These are phyloP conservation scores for Rhodotorula graminis DNA, from an alignment of 768 basidiomycete genomes.

Conservation along the genomic window DNA sequence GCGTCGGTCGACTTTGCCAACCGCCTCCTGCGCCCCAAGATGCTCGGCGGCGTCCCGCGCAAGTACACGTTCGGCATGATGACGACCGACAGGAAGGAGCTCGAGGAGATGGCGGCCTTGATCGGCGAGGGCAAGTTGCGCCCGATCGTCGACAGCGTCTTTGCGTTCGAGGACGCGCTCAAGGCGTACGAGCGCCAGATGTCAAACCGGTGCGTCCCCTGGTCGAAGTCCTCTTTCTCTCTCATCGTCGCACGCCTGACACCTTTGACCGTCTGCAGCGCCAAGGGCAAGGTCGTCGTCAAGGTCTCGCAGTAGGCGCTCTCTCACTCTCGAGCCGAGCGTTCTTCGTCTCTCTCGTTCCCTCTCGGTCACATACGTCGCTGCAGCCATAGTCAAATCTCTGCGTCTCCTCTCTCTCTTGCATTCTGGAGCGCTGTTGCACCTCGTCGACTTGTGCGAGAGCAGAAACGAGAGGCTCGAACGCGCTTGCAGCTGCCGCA, in stretches of 20 bases:
- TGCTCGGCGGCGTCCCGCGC: constrained; percentile 54
- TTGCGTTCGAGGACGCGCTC: constrained; percentile 56
- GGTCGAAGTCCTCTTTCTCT: background rate
- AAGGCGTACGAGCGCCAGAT: constrained; percentile 62
- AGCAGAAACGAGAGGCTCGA: no score
- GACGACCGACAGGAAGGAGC: constrained; percentile 42
- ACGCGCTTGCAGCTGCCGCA: no score
- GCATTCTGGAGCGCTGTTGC: no score
- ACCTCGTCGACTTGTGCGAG: no score
- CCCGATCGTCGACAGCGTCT: constrained; percentile 59
- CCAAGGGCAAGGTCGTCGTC: constrained; percentile 65
- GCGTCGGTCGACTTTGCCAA: constrained; percentile 36
- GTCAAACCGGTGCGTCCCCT: constrained; percentile 49
- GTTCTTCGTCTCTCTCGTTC: no score
- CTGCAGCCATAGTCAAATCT: no score
- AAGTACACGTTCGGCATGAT: constrained; percentile 26
- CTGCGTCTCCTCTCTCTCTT: no score
- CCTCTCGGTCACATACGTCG: no score
- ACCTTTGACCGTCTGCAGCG: constrained; percentile 29
- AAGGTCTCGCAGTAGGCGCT: background rate
- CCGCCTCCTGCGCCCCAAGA: constrained; percentile 51
- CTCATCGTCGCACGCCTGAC: no score
- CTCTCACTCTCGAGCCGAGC: no score
- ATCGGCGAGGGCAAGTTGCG: constrained; percentile 55
- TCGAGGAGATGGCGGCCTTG: constrained; percentile 42